Conservation (phyloP, 73 alveolate genomes). For the Symbiodinium natans region DNA sequence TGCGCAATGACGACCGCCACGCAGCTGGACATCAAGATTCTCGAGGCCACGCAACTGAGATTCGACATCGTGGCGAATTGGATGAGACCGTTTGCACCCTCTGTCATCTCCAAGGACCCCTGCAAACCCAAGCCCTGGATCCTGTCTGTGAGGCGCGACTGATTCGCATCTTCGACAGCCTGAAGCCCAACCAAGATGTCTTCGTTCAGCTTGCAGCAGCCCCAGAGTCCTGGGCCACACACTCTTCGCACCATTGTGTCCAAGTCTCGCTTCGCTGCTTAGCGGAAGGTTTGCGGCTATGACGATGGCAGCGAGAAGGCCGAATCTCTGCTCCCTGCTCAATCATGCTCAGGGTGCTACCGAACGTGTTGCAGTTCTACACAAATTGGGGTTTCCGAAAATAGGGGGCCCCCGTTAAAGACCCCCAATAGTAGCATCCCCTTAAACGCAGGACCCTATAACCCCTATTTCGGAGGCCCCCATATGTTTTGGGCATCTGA, state of each 20-base stretch:
- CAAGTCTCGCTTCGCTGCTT: neutral
- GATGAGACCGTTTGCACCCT: no score
- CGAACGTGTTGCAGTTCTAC: no score
- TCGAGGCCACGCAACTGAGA: neutral
- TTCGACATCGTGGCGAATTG: neutral
- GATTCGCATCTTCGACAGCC: conserved; percentile 77
- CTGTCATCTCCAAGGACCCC: no score
- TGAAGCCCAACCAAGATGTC: conserved; percentile 88
- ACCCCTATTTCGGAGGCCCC: no score
- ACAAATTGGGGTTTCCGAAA: no score
- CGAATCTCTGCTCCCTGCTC: no score
- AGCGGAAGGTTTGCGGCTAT: conserved; percentile 55
- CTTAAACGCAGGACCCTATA: no score
- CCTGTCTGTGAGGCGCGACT: conserved; percentile 39
- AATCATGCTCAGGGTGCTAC: no score
- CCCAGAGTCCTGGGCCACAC: neutral
- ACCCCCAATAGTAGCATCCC: no score
- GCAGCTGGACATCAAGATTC: conserved; percentile 18
- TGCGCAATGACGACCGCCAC: neutral
- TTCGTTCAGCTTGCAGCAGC: conserved; percentile 65
- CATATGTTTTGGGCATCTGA: no score
- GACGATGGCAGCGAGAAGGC: conserved; percentile 81
- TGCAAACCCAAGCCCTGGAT: no score
- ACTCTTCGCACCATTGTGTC: neutral
- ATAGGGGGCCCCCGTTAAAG: no score